These are phyloP conservation scores for Laetiporus sulphureus DNA, from an alignment of 1,284 basidiomycete genomes.

Conservation along the genomic window DNA sequence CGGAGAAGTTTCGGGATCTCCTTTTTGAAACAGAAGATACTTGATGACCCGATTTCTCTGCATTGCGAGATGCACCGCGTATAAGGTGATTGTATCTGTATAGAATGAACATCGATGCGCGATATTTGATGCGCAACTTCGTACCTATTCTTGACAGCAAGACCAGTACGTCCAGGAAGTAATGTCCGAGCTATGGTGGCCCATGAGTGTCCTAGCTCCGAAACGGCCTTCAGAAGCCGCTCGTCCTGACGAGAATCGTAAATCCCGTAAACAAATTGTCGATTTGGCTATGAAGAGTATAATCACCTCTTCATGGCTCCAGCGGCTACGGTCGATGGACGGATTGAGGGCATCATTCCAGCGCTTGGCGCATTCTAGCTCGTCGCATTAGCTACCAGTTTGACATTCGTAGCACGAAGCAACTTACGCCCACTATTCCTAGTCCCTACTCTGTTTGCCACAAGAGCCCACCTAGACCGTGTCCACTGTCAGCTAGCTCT, in stretches of 20 bases:
- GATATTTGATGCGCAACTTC: constrained; percentile 7
- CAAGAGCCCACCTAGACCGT: constrained; percentile 41
- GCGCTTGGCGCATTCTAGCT: constrained; percentile 48
- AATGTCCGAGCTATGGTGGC: constrained; percentile 52
- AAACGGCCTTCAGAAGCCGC: constrained; percentile 42
- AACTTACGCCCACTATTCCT: constrained; percentile 50
- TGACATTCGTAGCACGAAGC: constrained; percentile 1
- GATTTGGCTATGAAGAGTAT: not conserved
- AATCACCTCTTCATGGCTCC: constrained; percentile 44
- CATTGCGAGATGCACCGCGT: constrained; percentile 14
- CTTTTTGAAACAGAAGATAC: too few species aligned
- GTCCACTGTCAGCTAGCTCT: not conserved
- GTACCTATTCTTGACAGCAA: constrained; percentile 53
- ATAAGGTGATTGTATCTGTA: constrained; percentile 17
- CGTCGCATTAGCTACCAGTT: constrained; percentile 9
- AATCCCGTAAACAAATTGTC: not conserved
- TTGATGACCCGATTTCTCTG: too few species aligned
- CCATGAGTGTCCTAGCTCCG: constrained; percentile 49
- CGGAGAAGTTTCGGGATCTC: too few species aligned
- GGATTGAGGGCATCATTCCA: constrained; percentile 55
- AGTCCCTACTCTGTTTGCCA: constrained; percentile 44
- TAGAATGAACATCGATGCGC: not conserved
- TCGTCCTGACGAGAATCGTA: constrained; percentile 37
- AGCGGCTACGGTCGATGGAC: constrained; percentile 48
- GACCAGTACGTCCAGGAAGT: constrained; percentile 48